phyloP scores from a whole-genome alignment of 2,329 filamentous ascomycete genomes.

The Rutstroemia sp. region DNA sequence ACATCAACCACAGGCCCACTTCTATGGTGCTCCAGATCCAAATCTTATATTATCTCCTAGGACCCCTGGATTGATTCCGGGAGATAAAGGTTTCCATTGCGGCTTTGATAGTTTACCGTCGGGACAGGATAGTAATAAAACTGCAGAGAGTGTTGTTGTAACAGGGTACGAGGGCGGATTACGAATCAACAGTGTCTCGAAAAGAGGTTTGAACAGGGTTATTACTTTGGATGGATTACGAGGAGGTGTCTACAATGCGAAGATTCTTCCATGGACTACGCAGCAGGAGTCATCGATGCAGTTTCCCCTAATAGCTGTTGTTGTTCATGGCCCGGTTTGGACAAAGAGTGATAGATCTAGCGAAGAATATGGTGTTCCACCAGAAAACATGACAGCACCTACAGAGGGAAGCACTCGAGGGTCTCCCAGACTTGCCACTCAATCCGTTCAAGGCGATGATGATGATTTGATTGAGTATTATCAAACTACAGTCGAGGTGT shows the following conservation, averaged over 20 bases:
- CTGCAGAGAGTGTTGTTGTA: slow-evolving; percentile 58
- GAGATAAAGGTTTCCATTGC: slow-evolving; percentile 68
- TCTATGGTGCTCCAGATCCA: slow-evolving; percentile 67
- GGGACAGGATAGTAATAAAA: slow-evolving; percentile 25
- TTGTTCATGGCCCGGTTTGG: slow-evolving; percentile 70
- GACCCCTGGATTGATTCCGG: slow-evolving; percentile 50
- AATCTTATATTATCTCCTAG: slow-evolving; percentile 49
- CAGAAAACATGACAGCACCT: slow-evolving; percentile 16
- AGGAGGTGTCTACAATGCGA: slow-evolving; percentile 74
- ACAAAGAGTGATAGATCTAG: slow-evolving; percentile 17
- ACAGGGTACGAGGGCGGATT: slow-evolving; percentile 75
- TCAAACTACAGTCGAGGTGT: slow-evolving; percentile 84
- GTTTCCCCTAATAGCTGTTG: slow-evolving; percentile 70
- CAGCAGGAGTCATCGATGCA: slow-evolving; percentile 45
- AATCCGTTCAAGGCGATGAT: slow-evolving; percentile 29
- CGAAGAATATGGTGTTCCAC: slow-evolving; percentile 14
- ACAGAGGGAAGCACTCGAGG: slow-evolving; percentile 19
- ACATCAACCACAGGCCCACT: slow-evolving; percentile 70
- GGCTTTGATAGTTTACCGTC: slow-evolving; percentile 66
- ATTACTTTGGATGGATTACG: slow-evolving; percentile 68
- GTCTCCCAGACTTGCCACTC: slow-evolving; percentile 32
- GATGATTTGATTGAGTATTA: slow-evolving; percentile 48
- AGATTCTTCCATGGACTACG: slow-evolving; percentile 66
- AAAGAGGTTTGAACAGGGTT: slow-evolving; percentile 61
- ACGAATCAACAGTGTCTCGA: slow-evolving; percentile 66